Conservation (phyloP, 176 grass and related monocot genomes). For the Carex littledalei region DNA sequence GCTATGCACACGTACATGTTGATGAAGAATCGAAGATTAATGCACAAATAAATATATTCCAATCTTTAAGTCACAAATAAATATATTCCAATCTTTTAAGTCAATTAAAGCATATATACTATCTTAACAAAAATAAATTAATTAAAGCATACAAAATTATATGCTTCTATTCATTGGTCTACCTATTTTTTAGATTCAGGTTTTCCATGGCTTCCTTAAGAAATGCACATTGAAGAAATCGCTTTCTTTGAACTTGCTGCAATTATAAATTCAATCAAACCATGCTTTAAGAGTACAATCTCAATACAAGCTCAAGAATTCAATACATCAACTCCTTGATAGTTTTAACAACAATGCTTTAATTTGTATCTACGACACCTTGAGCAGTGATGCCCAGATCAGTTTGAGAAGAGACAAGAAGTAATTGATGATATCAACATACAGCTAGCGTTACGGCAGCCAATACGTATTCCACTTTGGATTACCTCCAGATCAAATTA, state of each 20-base stretch:
- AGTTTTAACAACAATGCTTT: neutral
- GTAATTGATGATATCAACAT: slow-evolving; percentile 83
- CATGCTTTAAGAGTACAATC: neutral
- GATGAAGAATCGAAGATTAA: too few species aligned
- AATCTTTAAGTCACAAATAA: too few species aligned
- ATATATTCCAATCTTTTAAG: too few species aligned
- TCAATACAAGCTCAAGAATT: neutral
- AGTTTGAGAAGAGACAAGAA: slow-evolving; percentile 47
- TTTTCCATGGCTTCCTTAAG: neutral
- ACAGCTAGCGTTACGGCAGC: slow-evolving; percentile 59
- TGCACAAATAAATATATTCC: too few species aligned
- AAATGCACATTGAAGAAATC: neutral
- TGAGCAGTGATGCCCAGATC: slow-evolving; percentile 40
- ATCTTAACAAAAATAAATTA: too few species aligned
- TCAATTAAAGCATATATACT: too few species aligned
- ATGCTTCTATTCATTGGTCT: too few species aligned
- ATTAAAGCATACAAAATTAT: too few species aligned
- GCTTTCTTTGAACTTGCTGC: too few species aligned
- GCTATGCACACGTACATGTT: too few species aligned
- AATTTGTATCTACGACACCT: neutral
- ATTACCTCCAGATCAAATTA: slow-evolving; percentile 84
- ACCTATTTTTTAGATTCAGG: too few species aligned
- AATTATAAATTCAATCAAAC: neutral
- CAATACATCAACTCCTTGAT: neutral
- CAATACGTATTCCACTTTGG: slow-evolving; percentile 92